Conservation (phyloP, 495 filamentous ascomycete genomes). For the Aspergillus leporis region DNA sequence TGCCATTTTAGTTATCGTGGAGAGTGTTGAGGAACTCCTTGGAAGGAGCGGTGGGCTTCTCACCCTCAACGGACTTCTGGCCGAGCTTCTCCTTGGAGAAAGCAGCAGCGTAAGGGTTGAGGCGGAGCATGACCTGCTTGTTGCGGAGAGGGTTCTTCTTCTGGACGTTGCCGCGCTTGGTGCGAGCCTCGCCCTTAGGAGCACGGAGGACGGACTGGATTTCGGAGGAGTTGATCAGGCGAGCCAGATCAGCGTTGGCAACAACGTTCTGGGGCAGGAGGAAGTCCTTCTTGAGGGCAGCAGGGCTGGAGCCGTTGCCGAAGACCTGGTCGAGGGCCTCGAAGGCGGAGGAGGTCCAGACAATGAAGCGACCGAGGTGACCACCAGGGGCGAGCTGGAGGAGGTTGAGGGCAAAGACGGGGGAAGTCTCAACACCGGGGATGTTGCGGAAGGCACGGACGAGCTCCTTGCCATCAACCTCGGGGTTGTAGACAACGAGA, state of each 20-base stretch:
- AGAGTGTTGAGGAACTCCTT: slow-evolving; percentile 54
- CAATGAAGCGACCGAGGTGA: slow-evolving; percentile 97
- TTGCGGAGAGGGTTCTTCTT: slow-evolving; percentile 99
- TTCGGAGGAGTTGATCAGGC: slow-evolving; percentile 98
- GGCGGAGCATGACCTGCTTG: slow-evolving; percentile 93
- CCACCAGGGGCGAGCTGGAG: slow-evolving; percentile 98
- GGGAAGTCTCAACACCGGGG: slow-evolving; percentile 94
- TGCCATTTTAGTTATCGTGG: slow-evolving; percentile 50
- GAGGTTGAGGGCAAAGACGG: slow-evolving; percentile 94
- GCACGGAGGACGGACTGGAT: slow-evolving; percentile 90
- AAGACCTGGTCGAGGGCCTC: slow-evolving; percentile 94
- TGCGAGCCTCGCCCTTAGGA: slow-evolving; percentile 83
- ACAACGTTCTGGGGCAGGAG: slow-evolving; percentile 86
- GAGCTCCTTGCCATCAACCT: slow-evolving; percentile 88
- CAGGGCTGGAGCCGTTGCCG: slow-evolving; percentile 80
- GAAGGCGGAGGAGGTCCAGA: slow-evolving; percentile 98
- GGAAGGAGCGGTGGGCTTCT: slow-evolving; percentile 52
- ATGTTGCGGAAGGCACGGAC: slow-evolving; percentile 96
- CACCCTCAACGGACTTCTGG: slow-evolving; percentile 55
- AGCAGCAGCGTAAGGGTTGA: slow-evolving; percentile 93
- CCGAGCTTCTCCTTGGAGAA: slow-evolving; percentile 83
- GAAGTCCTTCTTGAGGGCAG: slow-evolving; percentile 96
- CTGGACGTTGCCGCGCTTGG: slow-evolving; percentile 88
- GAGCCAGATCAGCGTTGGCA: slow-evolving; percentile 86
- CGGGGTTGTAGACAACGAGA: slow-evolving; percentile 92